Conservation (phyloP, 1,284 basidiomycete species). For the Kalmanozyma brasiliensis region DNA sequence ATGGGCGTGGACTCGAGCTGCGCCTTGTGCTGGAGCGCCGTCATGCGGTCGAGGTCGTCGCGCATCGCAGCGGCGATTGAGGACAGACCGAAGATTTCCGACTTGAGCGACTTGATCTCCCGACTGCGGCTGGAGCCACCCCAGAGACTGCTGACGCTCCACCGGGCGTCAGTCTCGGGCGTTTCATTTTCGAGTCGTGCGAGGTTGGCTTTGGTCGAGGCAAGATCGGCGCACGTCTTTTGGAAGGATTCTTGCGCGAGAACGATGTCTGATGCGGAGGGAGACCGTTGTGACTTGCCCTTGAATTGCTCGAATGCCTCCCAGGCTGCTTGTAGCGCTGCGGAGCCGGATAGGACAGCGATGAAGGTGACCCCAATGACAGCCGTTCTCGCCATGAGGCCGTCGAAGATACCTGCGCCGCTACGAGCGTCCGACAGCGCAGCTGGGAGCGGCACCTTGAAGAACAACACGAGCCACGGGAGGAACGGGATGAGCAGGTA, state of each 20-base stretch:
- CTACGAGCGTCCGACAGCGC: slow-evolving; percentile 26
- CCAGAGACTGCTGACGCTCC: slow-evolving; percentile 26
- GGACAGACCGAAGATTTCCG: slow-evolving; percentile 68
- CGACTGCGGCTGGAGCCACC: slow-evolving; percentile 34
- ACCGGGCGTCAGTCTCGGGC: slow-evolving; percentile 10
- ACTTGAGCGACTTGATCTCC: slow-evolving; percentile 65
- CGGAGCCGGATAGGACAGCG: slow-evolving; percentile 68
- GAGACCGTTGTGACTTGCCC: slow-evolving; percentile 31
- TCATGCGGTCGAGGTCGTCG: slow-evolving; percentile 65
- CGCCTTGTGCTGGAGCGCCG: slow-evolving; percentile 61
- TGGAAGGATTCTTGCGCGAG: slow-evolving; percentile 45
- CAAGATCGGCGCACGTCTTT: slow-evolving; percentile 49
- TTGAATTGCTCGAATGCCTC: slow-evolving; percentile 67
- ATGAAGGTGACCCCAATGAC: slow-evolving; percentile 69
- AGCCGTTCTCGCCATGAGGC: slow-evolving; percentile 65
- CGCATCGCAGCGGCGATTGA: slow-evolving; percentile 68
- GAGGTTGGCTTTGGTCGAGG: slow-evolving; percentile 42
- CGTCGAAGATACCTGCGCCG: slow-evolving; percentile 37
- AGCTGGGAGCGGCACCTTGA: slow-evolving; percentile 61
- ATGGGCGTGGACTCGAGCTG: slow-evolving; percentile 64
- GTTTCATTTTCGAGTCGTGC: slow-evolving; percentile 40
- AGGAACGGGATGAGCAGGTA: slow-evolving; percentile 52
- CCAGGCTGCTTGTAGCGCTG: slow-evolving; percentile 69
- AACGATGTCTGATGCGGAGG: slow-evolving; percentile 32
- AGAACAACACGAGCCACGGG: slow-evolving; percentile 57